phyloP scores from a whole-genome alignment of 768 basidiomycete genomes.

The Tricholoma furcatifolium region DNA sequence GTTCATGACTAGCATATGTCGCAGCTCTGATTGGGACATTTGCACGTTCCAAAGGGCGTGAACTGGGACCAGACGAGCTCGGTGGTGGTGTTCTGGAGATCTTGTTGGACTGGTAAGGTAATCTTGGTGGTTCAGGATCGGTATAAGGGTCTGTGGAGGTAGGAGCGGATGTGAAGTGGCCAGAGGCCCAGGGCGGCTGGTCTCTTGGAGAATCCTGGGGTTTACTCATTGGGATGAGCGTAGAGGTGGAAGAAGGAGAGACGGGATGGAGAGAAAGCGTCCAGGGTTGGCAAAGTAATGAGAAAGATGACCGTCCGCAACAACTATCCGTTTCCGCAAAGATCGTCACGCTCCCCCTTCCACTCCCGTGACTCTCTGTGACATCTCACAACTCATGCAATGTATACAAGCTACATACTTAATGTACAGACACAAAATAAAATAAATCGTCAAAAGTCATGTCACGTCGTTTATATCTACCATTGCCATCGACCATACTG shows the following conservation, averaged over 20 bases:
- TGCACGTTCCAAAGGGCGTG: constrained; percentile 50
- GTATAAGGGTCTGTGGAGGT: constrained; percentile 22
- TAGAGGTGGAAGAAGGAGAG: background rate
- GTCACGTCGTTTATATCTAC: constrained; percentile 25
- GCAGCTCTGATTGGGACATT: constrained; percentile 62
- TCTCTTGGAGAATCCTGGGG: constrained; percentile 33
- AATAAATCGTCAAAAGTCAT: constrained; percentile 8
- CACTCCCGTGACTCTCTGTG: constrained; percentile 5
- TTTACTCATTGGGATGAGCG: constrained; percentile 32
- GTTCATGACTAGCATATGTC: constrained; percentile 56
- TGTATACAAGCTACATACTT: constrained; percentile 7
- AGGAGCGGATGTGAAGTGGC: constrained; percentile 21
- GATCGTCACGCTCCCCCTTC: constrained; percentile 12
- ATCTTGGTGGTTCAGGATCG: constrained; percentile 25
- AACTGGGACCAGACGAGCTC: constrained; percentile 24
- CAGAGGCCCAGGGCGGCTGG: constrained; percentile 34
- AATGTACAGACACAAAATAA: background rate
- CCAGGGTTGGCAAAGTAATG: constrained; percentile 1
- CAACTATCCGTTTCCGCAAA: constrained; percentile 9
- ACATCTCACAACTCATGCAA: constrained; percentile 10
- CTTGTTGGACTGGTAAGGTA: constrained; percentile 15
- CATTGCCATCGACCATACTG: constrained; percentile 54
- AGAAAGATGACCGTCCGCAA: constrained; percentile 12
- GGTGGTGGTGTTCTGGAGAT: constrained; percentile 33
- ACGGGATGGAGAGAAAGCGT: background rate